Base-by-base conservation (phyloP, 257 asterid genomes). In the Jaltomata sinuosa region DNA sequence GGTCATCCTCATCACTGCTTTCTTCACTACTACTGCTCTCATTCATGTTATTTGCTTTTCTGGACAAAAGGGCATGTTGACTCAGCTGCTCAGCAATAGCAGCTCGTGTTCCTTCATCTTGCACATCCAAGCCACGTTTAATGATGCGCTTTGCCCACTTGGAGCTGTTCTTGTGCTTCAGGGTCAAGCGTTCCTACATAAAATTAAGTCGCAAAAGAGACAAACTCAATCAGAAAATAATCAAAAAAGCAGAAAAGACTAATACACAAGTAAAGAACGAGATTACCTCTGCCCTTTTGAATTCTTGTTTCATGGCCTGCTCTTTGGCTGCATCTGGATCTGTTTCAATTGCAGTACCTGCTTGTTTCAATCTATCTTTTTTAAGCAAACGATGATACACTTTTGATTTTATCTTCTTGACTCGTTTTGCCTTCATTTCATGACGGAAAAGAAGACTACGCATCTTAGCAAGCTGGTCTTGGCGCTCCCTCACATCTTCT, bases 281-380 rank as follows among this genome's bases (percentile, higher is more conserved):
- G 87, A 57, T 83, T 84, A 93, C 99, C 98, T 90, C 93, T 31
- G 95, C 97, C 87, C 99, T 93, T 88, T 89, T 92, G 80, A 87
- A 83, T 88, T 96, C 99, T 88, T 89, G 97, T 88, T 87, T 93
- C 92, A 87, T 90, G 34, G 98, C 97, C 80, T 84, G 91, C 85
- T 93, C 97, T 90, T 92, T 94, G 36, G 94, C 97, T 83, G 94
- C 97, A 89, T 93, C 97, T 16, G 98, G 97, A 88, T 96, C 97
- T 90, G 93, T 89, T 54, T 88, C 93, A 81, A 88, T 64, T 8
- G 89, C 88, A 81, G 86, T 81, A 79, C 85, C 91, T 53, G 90
- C 84, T 81, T 91, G 92, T 87, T 94, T 96, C 83, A 61, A 83
- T 79, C 85, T 91, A 84, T 90, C 98, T 86, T 93, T 96, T 90